phyloP scores from a whole-genome alignment of 2,329 filamentous ascomycete genomes.

The Alternaria burnsii region DNA sequence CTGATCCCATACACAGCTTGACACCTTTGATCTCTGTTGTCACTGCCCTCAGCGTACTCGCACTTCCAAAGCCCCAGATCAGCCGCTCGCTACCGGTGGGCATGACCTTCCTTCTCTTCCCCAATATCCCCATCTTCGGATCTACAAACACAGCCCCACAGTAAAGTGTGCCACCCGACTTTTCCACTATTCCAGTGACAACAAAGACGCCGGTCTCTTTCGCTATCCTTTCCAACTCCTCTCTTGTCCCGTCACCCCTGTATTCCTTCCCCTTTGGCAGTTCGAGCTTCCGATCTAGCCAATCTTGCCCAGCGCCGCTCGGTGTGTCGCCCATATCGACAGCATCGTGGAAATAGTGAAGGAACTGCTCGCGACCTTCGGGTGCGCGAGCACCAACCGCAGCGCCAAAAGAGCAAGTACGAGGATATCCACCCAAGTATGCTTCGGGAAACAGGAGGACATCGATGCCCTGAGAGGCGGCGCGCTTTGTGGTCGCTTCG shows the following conservation, averaged over 20 bases:
- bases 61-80: constrained; percentile 87
- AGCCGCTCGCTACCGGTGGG: constrained; percentile 86
- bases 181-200: constrained; percentile 81
- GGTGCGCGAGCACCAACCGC: constrained; percentile 73
- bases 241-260: constrained; percentile 78
- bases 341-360: constrained; percentile 78
- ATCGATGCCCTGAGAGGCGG: constrained; percentile 68
- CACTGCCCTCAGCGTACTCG: constrained; percentile 80
- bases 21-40: constrained; percentile 81
- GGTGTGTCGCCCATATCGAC: constrained; percentile 86
- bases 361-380: constrained; percentile 80
- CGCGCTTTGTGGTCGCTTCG: constrained; percentile 67
- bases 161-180: constrained; percentile 81
- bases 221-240: constrained; percentile 79
- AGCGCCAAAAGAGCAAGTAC: constrained; percentile 79
- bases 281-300: constrained; percentile 71
- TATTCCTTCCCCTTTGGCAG: constrained; percentile 57
- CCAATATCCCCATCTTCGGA: constrained; percentile 74
- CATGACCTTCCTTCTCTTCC: constrained; percentile 92
- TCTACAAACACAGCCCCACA: constrained; percentile 85
- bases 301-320: constrained; percentile 73
- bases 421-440: constrained; percentile 89
- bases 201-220: constrained; percentile 82
- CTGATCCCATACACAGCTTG: constrained; percentile 80
- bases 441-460: constrained; percentile 91